Percentiles rank a stretch among this genome's conserved stretches.
Evolutionary conservation across 768 basidiomycete genomes (phyloP).

Genomic region (Collybia mongolica): DNA sequence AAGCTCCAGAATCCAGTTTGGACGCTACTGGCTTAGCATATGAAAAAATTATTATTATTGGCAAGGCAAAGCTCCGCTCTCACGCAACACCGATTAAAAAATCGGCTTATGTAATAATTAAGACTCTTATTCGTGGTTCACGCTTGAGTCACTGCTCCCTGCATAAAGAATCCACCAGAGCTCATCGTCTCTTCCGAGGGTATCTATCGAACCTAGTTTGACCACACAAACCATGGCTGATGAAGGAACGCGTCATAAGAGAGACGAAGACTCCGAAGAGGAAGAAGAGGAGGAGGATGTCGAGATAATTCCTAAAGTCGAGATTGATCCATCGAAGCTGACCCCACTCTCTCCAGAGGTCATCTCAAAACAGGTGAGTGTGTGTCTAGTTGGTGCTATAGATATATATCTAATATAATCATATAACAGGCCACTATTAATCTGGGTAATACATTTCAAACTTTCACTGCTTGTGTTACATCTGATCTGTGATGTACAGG

Average conservation of each 20-base stretch:
- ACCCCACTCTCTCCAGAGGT: constrained; percentile 89
- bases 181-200: too few species aligned
- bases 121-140: too few species aligned
- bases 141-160: too few species aligned
- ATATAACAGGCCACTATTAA: constrained; percentile 89
- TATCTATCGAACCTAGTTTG: too few species aligned
- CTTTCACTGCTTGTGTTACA: constrained; percentile 64
- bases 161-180: too few species aligned
- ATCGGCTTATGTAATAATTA: too few species aligned
- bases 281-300: constrained; percentile 56
- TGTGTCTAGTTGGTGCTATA: background rate
- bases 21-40: too few species aligned
- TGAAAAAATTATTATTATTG: too few species aligned
- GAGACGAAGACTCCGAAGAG: constrained; percentile 67
- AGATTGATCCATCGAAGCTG: constrained; percentile 79
- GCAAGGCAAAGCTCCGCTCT: too few species aligned
- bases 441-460: constrained; percentile 54
- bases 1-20: too few species aligned
- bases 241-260: constrained; percentile 67
- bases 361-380: constrained; percentile 83
- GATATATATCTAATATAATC: constrained; percentile 3
- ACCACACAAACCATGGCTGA: constrained; percentile 48
- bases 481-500: constrained; percentile 88
- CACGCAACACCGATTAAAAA: too few species aligned
- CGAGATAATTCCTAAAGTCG: constrained; percentile 60